phyloP scores from a whole-genome alignment of 2,329 filamentous ascomycete genomes.

The Fusarium pilosicola region DNA sequence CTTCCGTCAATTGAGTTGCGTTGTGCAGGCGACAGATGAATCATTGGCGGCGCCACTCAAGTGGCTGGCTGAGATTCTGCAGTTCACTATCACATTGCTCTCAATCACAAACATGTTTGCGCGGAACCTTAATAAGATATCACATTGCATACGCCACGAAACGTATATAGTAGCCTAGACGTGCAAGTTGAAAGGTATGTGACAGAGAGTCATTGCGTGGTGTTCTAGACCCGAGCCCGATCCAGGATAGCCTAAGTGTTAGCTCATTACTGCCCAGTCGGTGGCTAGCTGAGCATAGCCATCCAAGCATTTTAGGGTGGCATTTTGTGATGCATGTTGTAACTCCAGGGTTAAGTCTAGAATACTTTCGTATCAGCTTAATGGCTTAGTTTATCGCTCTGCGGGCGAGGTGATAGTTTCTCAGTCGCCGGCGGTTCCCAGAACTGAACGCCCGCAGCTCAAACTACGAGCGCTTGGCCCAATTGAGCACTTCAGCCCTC shows the following conservation, averaged over 20 bases:
- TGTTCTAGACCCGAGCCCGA: not conserved
- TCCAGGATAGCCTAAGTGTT: not conserved
- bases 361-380: not conserved
- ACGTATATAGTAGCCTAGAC: rapidly evolving
- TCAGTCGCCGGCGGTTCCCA: not conserved
- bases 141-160: not conserved
- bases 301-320: rapidly evolving
- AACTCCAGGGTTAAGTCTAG: rapidly evolving
- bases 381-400: not conserved
- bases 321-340: rapidly evolving
- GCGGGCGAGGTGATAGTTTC: not conserved
- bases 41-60: not conserved
- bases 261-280: too few species aligned
- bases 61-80: not conserved
- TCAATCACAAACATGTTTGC: not conserved
- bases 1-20: not conserved
- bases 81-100: not conserved
- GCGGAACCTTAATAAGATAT: too few species aligned
- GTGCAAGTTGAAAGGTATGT: not conserved
- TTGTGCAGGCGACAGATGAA: not conserved
- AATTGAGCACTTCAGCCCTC: too few species aligned
- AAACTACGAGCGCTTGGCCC: not conserved
- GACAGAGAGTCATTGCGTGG: not conserved
- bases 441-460: not conserved
- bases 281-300: not conserved